These are phyloP conservation scores for Acanthamoeba lenticulata DNA, from an alignment of 208 protist species.

Conservation along the genomic window DNA sequence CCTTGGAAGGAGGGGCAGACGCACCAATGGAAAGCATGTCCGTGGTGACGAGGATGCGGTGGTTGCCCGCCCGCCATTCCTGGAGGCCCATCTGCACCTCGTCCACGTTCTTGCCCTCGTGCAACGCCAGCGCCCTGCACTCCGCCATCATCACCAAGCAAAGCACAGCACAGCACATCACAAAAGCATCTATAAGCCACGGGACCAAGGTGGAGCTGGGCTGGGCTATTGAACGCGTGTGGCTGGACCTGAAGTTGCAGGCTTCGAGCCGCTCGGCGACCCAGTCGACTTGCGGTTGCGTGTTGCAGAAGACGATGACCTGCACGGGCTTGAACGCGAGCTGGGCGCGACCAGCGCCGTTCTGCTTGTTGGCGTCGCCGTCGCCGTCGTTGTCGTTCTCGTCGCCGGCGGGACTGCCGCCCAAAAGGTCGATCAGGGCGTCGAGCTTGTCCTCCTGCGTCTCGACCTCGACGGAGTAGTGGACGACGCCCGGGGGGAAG, in stretches of 20 bases:
- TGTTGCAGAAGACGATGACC: slow-evolving; percentile 99
- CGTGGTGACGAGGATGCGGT: slow-evolving; percentile 98
- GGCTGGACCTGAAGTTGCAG: slow-evolving; percentile 78
- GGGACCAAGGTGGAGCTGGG: slow-evolving; percentile 81
- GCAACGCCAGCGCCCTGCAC: neutral
- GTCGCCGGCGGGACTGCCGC: slow-evolving; percentile 88
- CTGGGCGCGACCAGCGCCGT: neutral
- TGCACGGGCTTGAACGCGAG: slow-evolving; percentile 87
- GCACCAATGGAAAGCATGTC: slow-evolving; percentile 96
- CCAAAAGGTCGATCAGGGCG: slow-evolving; percentile 94
- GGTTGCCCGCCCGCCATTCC: neutral
- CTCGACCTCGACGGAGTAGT: slow-evolving; percentile 97
- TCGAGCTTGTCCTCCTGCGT: slow-evolving; percentile 98
- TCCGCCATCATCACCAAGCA: too few relatives aligned
- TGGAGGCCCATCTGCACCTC: neutral
- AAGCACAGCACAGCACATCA: too few relatives aligned
- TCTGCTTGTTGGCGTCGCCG: neutral
- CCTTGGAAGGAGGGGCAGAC: neutral
- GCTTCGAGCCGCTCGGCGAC: slow-evolving; percentile 90
- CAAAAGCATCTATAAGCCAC: neutral
- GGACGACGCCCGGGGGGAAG: slow-evolving; percentile 86
- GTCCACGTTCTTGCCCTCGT: neutral
- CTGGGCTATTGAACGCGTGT: slow-evolving; percentile 95
- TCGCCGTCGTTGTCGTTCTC: neutral
- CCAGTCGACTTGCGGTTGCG: slow-evolving; percentile 95